Evolutionary conservation across 371 early-diverging fungal species (phyloP), one percentile per base, ranked within the genome.

Genomic region (Mucor circinelloides): DNA sequence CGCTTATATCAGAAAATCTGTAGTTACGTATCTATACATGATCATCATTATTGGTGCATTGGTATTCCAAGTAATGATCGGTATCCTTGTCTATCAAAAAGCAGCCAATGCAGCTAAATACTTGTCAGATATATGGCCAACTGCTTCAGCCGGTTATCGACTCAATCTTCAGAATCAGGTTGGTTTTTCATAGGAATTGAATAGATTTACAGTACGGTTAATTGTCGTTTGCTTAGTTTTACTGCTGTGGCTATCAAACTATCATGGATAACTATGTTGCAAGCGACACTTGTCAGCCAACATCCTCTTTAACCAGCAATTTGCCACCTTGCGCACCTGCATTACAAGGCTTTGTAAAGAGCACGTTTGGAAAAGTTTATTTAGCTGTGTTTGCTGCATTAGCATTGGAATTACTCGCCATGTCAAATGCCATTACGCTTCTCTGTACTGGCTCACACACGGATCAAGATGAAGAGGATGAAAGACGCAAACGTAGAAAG

Each of bases 181-280:
- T 68, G 69, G 25, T 38, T 31, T 55, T 34, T 34, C 34, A 42
- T 30, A 34, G 21, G 23, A 21, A 58, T 10, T 9, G 17, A 21
- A 31, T 30, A 6, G 25, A 30, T 23, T 42, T 38, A 17, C 36
- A 50, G 7, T 44, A 7, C 52, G n/a, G n/a, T n/a, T 6, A 17
- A 38, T n/a, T 10, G 1, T 36, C 21, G 32, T 36, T 32, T 40
- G 17, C 6, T 6, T 55, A 83, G 83, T 83, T 83, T 54, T 54
- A 65, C 31, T 83, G 83, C 58, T 83, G 83, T 70, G 83, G 83
- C 55, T 79, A 66, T 58, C 76, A 80, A 59, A 76, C 74, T 28
- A 60, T 61, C 4, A 72, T 65, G 44, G 79, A 82, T 55, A 69
- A 73, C 25, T 74, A 64, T 28, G 73, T 71, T 0, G 19, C 69